Conservation (phyloP, 257 asterid genomes). For the Solanum bulbocastanum region DNA sequence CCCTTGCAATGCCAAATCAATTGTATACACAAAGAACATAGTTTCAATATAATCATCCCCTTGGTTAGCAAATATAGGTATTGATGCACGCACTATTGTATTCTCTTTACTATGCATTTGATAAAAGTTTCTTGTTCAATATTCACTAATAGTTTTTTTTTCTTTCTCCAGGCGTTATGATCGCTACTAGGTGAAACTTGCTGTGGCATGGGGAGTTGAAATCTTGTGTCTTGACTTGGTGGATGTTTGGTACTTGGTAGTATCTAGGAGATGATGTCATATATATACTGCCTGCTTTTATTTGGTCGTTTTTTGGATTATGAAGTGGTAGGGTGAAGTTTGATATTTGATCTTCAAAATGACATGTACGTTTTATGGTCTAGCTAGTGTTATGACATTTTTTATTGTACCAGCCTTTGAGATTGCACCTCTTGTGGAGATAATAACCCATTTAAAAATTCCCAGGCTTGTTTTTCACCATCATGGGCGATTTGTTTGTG, state of each 20-base stretch:
- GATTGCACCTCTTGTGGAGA: background rate
- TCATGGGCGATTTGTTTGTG: background rate
- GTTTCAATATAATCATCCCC: background rate
- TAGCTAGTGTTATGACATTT: background rate
- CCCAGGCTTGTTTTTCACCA: background rate
- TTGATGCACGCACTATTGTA: background rate
- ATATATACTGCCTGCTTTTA: background rate
- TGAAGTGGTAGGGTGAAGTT: background rate
- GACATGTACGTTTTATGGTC: background rate
- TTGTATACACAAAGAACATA: background rate
- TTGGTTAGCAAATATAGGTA: background rate
- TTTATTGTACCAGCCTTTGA: background rate
- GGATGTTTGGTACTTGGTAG: constrained; percentile 4
- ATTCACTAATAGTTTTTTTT: background rate
- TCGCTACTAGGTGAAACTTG: constrained; percentile 31
- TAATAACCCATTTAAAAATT: background rate
- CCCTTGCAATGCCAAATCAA: background rate
- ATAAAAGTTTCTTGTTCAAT: background rate
- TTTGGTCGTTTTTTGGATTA: background rate
- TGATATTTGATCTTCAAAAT: background rate
- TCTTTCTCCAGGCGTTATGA: constrained; percentile 41
- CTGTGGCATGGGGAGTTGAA: constrained; percentile 1
- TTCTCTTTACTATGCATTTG: background rate
- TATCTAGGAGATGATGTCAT: background rate
- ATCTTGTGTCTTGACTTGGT: background rate